Conservation (phyloP, 257 asterid species). For the Solanum chmielewskii region DNA sequence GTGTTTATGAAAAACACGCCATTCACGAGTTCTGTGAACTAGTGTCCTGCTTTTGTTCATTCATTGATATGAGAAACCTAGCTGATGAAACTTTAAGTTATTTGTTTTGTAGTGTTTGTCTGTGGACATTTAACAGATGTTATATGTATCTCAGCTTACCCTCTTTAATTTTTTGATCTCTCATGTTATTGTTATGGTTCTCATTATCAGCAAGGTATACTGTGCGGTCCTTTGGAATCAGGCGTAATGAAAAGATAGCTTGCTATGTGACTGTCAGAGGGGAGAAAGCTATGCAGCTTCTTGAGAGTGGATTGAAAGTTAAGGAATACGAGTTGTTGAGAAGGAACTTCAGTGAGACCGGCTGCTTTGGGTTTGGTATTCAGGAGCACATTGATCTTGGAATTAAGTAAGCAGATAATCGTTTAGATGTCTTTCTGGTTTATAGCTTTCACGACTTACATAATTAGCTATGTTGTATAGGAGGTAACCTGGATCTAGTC, state of each 20-base stretch:
- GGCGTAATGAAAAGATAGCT: conserved; percentile 74
- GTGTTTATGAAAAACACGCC: background rate
- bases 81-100: background rate
- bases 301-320: conserved; percentile 61
- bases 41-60: background rate
- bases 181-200: background rate
- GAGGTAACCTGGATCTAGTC: background rate
- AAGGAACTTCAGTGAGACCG: conserved; percentile 64
- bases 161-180: background rate
- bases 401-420: conserved; percentile 44
- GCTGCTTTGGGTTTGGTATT: conserved; percentile 74
- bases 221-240: conserved; percentile 62
- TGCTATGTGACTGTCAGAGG: conserved; percentile 65
- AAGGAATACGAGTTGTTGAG: conserved; percentile 56
- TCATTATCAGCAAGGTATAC: conserved; percentile 53
- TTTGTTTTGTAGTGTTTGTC: background rate
- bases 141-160: background rate
- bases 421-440: background rate
- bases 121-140: background rate
- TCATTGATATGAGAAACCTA: background rate
- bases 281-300: conserved; percentile 61
- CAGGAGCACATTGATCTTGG: conserved; percentile 86
- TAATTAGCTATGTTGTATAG: background rate
- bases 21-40: background rate
- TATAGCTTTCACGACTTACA: background rate